Evolutionary conservation across 176 grass and related monocot species (phyloP).

Genomic region (Oryza officinalis): DNA sequence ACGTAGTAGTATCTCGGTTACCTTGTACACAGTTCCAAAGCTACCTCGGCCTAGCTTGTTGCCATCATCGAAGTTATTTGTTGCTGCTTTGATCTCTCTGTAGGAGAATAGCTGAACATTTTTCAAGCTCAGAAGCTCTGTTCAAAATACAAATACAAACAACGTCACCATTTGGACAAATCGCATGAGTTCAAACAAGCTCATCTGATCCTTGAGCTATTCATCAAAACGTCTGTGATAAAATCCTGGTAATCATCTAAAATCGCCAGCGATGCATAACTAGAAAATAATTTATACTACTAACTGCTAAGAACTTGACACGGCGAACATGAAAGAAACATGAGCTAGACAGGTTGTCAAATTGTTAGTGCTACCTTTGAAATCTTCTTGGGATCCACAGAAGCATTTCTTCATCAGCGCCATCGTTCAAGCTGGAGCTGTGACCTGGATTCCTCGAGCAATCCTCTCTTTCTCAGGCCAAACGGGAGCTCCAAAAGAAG

Average conservation of each 20-base stretch:
- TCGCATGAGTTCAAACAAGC: not conserved
- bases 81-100: conserved; percentile 42
- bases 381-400: conserved; percentile 26
- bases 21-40: conserved; percentile 62
- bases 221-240: not conserved
- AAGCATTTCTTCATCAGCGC: conserved; percentile 37
- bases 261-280: not conserved
- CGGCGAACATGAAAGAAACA: not conserved
- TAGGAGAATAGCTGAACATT: conserved; percentile 42
- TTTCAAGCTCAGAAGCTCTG: conserved; percentile 27
- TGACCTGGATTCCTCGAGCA: not conserved
- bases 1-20: not conserved
- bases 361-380: conserved; percentile 1
- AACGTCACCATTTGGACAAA: not conserved
- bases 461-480: not conserved
- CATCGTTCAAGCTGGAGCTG: conserved; percentile 16
- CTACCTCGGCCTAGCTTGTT: conserved; percentile 54
- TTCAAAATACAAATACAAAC: not conserved
- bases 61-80: conserved; percentile 35
- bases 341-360: not conserved
- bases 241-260: not conserved
- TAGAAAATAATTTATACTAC: not conserved
- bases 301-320: not conserved
- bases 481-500: not conserved
- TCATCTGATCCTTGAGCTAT: not conserved